A percentile compares a stretch with the other conserved stretches of the same genome.
Evolutionary conservation across 371 early-diverging fungal genomes (phyloP).

Genomic region (Basidiobolus heterosporus): DNA sequence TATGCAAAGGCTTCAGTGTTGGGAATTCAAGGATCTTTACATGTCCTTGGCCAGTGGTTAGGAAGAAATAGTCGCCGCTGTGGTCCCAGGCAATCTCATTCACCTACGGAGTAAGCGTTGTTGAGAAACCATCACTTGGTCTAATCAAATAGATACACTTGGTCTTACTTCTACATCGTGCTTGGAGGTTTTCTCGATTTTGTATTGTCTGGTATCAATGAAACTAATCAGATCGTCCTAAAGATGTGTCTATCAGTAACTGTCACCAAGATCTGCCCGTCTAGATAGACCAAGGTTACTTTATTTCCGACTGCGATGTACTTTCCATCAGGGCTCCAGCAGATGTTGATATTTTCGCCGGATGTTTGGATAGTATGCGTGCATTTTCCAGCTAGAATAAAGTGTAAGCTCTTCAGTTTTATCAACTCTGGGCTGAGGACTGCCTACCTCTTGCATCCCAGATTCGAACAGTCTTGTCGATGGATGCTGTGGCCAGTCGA

Average conservation of each 20-base stretch:
- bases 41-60: slow-evolving; percentile 64
- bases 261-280: neutral
- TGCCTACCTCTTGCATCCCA: slow-evolving; percentile 70
- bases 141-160: neutral
- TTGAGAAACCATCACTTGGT: neutral
- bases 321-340: slow-evolving; percentile 68
- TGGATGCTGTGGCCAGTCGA: slow-evolving; percentile 63
- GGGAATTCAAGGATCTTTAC: slow-evolving; percentile 50
- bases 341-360: slow-evolving; percentile 75
- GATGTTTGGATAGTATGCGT: slow-evolving; percentile 42
- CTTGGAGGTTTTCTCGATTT: neutral
- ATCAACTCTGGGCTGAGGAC: neutral
- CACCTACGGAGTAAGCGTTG: slow-evolving; percentile 16
- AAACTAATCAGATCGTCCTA: slow-evolving; percentile 1
- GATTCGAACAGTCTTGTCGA: slow-evolving; percentile 67
- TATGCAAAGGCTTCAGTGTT: slow-evolving; percentile 29
- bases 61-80: slow-evolving; percentile 51
- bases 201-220: neutral
- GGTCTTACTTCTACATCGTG: neutral
- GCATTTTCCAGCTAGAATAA: slow-evolving; percentile 32
- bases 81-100: slow-evolving; percentile 73
- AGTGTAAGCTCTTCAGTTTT: neutral
- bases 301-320: slow-evolving; percentile 71
- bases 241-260: neutral
- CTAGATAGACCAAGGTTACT: slow-evolving; percentile 11